These are phyloP conservation scores for Coniochaeta hoffmannii DNA, from an alignment of 2,329 filamentous ascomycete genomes.

Conservation along the genomic window DNA sequence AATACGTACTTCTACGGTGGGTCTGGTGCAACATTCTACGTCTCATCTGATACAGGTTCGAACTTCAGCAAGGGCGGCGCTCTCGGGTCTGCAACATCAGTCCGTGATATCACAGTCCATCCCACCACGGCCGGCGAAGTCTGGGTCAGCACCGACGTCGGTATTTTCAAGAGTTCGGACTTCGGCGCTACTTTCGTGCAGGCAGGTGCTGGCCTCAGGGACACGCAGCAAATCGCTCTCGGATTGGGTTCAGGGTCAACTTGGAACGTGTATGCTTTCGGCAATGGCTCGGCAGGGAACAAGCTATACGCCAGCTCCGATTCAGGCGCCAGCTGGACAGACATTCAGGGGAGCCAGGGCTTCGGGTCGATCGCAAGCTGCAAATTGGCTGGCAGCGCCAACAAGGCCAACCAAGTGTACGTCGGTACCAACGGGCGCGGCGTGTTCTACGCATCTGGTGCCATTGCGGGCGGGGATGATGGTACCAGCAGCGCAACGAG, in stretches of 20 bases:
- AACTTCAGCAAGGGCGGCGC: conserved; percentile 34
- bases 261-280: conserved; percentile 43
- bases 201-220: conserved; percentile 25
- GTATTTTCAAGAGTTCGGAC: conserved; percentile 46
- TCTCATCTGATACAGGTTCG: conserved; percentile 38
- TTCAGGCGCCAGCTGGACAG: conserved; percentile 33
- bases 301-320: conserved; percentile 38
- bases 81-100: conserved; percentile 29
- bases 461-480: conserved; percentile 10
- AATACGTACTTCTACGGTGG: conserved; percentile 46
- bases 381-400: conserved; percentile 35
- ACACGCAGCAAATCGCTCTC: conserved; percentile 34
- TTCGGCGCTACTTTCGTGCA: conserved; percentile 40
- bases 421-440: conserved; percentile 44
- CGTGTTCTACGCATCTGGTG: conserved; percentile 28
- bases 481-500: conserved; percentile 3
- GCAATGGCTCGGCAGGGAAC: conserved; percentile 31
- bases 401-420: conserved; percentile 36
- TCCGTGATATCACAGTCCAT: conserved; percentile 50
- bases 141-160: conserved; percentile 46
- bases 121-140: conserved; percentile 53
- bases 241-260: conserved; percentile 28
- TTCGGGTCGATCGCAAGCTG: conserved; percentile 35
- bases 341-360: conserved; percentile 37
- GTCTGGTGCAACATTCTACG: conserved; percentile 38